Conservation (phyloP, 2,329 filamentous ascomycete genomes). For the Monilinia fructicola region DNA sequence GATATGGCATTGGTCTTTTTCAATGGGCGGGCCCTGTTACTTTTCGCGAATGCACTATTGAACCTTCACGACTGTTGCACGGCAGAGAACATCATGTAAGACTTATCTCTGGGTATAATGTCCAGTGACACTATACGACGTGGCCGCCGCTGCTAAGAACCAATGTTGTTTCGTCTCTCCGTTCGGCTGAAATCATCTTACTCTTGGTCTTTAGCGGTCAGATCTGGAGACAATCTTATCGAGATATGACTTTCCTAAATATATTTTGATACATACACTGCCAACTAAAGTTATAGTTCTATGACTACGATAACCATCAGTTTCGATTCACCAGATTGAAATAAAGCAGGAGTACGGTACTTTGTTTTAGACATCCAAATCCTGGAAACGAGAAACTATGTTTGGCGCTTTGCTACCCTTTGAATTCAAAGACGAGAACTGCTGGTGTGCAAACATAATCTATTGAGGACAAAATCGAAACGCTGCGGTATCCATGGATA, state of each 20-base stretch:
- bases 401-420: background rate
- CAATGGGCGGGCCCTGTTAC: background rate
- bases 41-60: background rate
- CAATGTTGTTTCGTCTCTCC: background rate
- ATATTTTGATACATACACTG: background rate
- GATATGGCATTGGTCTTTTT: no score
- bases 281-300: background rate
- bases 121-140: no score
- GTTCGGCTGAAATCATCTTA: background rate
- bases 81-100: background rate
- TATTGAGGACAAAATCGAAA: background rate
- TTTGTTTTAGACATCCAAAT: background rate
- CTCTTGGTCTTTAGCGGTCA: background rate
- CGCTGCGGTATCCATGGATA: background rate
- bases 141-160: background rate
- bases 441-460: background rate
- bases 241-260: background rate
- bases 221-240: background rate
- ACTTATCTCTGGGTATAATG: background rate
- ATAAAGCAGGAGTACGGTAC: background rate
- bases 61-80: background rate
- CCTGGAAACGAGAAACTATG: background rate
- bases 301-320: no score
- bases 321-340: background rate
- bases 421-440: background rate